Evolutionary conservation across 2,329 filamentous ascomycete species (phyloP).

Genomic region (Exophiala mesophila): DNA sequence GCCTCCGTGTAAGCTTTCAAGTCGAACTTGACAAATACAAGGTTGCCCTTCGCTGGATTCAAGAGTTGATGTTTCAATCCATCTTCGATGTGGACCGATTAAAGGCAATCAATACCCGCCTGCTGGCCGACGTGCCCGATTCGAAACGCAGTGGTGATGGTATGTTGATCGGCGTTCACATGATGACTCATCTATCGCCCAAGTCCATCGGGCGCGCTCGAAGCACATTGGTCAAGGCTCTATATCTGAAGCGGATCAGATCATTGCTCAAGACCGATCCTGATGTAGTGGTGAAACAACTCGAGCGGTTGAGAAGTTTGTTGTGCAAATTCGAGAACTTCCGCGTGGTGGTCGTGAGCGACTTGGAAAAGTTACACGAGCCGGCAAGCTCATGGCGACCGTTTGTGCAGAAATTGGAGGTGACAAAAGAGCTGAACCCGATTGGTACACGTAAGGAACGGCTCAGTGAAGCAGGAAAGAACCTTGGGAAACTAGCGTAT

Average conservation of each 20-base stretch:
- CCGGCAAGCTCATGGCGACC: conserved; percentile 76
- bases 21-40: conserved; percentile 85
- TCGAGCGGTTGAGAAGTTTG: conserved; percentile 68
- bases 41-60: conserved; percentile 75
- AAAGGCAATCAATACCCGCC: conserved; percentile 64
- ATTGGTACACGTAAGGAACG: conserved; percentile 65
- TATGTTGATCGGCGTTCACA: conserved; percentile 59
- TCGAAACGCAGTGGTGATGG: conserved; percentile 73
- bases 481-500: conserved; percentile 69
- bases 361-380: conserved; percentile 67
- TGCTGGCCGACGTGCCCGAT: conserved; percentile 87
- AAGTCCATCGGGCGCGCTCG: conserved; percentile 72
- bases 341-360: conserved; percentile 75
- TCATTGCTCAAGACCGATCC: conserved; percentile 74
- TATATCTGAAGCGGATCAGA: conserved; percentile 81
- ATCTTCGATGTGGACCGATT: conserved; percentile 73
- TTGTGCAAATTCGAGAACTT: conserved; percentile 83
- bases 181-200: conserved; percentile 73
- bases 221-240: conserved; percentile 76
- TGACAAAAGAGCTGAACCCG: conserved; percentile 56
- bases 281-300: conserved; percentile 66
- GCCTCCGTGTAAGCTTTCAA: conserved; percentile 74
- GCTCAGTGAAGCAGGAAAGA: conserved; percentile 69
- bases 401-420: conserved; percentile 52
- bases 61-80: conserved; percentile 79